These are phyloP conservation scores for Suhomyces kilbournensis DNA, from an alignment of 805 yeast genomes.

Conservation along the genomic window DNA sequence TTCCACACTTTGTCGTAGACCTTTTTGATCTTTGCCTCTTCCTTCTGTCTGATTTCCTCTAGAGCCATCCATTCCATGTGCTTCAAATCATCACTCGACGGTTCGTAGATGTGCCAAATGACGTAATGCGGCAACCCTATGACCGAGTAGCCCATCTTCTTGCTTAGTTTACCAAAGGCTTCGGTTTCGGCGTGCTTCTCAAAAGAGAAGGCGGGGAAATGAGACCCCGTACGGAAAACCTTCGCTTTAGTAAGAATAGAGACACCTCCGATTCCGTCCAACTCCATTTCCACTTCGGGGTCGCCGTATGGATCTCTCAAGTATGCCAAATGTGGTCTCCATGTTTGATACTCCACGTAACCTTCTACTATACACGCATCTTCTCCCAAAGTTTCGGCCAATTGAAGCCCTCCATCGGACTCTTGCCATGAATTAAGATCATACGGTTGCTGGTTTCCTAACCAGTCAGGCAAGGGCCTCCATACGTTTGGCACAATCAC, in stretches of 20 bases:
- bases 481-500: constrained; percentile 94
- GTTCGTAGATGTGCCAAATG: constrained; percentile 65
- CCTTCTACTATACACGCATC: constrained; percentile 98
- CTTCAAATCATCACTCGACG: constrained; percentile 84
- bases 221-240: constrained; percentile 85
- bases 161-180: constrained; percentile 89
- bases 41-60: constrained; percentile 65
- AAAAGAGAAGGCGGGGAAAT: constrained; percentile 95
- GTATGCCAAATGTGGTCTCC: constrained; percentile 97
- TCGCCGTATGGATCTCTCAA: constrained; percentile 93
- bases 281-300: constrained; percentile 86
- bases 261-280: constrained; percentile 98
- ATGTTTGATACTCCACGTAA: constrained; percentile 93
- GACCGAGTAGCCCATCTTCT: constrained; percentile 82
- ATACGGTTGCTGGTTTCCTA: constrained; percentile 81
- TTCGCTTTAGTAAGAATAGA: constrained; percentile 84
- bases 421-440: constrained; percentile 87
- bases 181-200: constrained; percentile 97
- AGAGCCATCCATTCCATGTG: constrained; percentile 87
- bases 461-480: constrained; percentile 86
- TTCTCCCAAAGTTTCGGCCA: constrained; percentile 77
- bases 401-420: constrained; percentile 73
- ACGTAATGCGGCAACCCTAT: constrained; percentile 81
- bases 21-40: constrained; percentile 59
- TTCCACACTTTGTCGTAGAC: constrained; percentile 72